phyloP scores from a whole-genome alignment of 2,329 filamentous ascomycete genomes.

The Didymella glomerata region DNA sequence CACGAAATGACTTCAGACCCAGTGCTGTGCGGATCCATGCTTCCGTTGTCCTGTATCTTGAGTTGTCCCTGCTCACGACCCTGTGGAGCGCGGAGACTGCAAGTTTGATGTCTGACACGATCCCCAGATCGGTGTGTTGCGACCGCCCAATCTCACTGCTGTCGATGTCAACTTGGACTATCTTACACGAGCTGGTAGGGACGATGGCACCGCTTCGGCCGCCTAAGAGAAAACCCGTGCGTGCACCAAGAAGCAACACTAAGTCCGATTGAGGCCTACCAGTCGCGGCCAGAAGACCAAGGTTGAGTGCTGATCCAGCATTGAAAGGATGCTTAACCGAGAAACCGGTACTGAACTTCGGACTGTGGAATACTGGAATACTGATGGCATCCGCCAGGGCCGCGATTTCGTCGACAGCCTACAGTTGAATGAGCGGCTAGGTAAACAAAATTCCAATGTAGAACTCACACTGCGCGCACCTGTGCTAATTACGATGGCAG shows the following conservation, averaged over 20 bases:
- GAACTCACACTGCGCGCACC: constrained; percentile 37
- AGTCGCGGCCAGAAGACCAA: constrained; percentile 43
- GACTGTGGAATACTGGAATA: constrained; percentile 55
- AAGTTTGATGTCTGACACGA: constrained; percentile 52
- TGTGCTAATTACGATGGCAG: constrained; percentile 55
- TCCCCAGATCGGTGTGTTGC: constrained; percentile 52
- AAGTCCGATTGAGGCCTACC: constrained; percentile 52
- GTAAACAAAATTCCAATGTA: no score
- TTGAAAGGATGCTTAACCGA: constrained; percentile 46
- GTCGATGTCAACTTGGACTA: constrained; percentile 56
- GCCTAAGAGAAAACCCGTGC: constrained; percentile 55
- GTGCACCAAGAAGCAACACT: constrained; percentile 53
- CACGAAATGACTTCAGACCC: constrained; percentile 29
- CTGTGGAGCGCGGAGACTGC: constrained; percentile 44
- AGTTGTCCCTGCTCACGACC: constrained; percentile 16
- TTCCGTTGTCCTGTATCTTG: constrained; percentile 27
- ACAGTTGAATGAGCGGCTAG: constrained; percentile 2
- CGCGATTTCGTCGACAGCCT: constrained; percentile 45
- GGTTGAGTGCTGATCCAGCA: constrained; percentile 46
- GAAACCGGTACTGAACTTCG: constrained; percentile 46
- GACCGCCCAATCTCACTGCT: constrained; percentile 56
- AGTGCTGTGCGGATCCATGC: constrained; percentile 41
- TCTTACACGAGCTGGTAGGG: constrained; percentile 48
- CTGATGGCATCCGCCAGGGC: constrained; percentile 47
- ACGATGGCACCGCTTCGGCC: constrained; percentile 51